A percentile compares a stretch with the other conserved stretches of the same genome.
Conservation (phyloP, 2,329 filamentous ascomycete species). For the Mollisiaceae sp. region DNA sequence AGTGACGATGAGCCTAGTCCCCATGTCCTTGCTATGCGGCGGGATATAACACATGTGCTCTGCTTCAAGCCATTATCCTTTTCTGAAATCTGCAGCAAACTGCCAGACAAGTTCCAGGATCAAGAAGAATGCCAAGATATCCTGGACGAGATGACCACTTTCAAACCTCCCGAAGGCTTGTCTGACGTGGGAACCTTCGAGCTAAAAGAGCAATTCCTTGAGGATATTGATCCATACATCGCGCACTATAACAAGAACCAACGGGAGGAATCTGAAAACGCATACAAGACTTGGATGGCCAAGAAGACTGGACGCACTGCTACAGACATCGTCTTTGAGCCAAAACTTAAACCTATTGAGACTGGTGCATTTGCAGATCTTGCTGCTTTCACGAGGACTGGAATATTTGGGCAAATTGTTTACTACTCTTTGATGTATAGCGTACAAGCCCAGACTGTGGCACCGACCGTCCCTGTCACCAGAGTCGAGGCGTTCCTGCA, state of each 20-base stretch:
- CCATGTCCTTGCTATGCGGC: conserved; percentile 74
- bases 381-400: conserved; percentile 79
- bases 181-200: conserved; percentile 95
- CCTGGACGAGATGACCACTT: conserved; percentile 85
- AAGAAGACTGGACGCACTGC: conserved; percentile 82
- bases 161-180: conserved; percentile 87
- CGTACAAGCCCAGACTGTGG: conserved; percentile 69
- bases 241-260: conserved; percentile 97
- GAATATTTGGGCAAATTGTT: conserved; percentile 87
- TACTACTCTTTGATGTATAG: conserved; percentile 88
- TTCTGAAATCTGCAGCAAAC: conserved; percentile 83
- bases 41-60: conserved; percentile 90
- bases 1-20: conserved; percentile 68
- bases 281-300: conserved; percentile 85
- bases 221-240: conserved; percentile 92
- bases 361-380: conserved; percentile 80
- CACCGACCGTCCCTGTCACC: conserved; percentile 77
- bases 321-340: conserved; percentile 90
- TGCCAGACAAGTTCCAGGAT: conserved; percentile 89
- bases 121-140: conserved; percentile 86
- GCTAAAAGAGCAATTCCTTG: conserved; percentile 82
- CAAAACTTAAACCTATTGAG: conserved; percentile 76
- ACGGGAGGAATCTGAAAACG: conserved; percentile 89
- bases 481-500: conserved; percentile 91
- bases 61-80: conserved; percentile 97